Evolutionary conservation across 495 filamentous ascomycete species (phyloP).

Genomic region (Annulohypoxylon moriforme): DNA sequence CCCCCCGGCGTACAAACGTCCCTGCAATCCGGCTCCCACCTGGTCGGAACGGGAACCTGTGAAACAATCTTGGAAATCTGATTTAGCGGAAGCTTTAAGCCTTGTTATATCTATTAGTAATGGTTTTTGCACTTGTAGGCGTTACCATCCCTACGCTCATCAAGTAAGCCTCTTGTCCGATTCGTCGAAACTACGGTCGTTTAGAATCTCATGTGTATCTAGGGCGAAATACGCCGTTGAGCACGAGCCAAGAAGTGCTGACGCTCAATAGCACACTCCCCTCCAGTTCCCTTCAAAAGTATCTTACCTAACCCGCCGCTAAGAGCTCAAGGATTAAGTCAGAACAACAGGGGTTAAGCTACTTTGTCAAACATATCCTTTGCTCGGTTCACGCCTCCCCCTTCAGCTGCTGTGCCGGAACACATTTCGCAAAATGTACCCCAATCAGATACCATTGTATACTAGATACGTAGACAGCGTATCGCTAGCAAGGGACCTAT

Average conservation of each 20-base stretch:
- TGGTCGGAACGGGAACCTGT: conserved; percentile 46
- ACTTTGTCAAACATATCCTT: conserved; percentile 12
- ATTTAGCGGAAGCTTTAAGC: neutral
- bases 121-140: conserved; percentile 1
- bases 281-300: conserved; percentile 24
- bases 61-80: neutral
- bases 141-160: conserved; percentile 1
- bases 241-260: conserved; percentile 39
- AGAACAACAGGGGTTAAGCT: conserved; percentile 15
- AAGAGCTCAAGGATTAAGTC: conserved; percentile 27
- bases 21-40: conserved; percentile 46
- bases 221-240: conserved; percentile 17
- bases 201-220: neutral
- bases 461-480: neutral
- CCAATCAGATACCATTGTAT: conserved; percentile 32
- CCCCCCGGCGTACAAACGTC: conserved; percentile 20
- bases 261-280: conserved; percentile 25
- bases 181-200: conserved; percentile 10
- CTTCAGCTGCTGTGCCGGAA: conserved; percentile 16
- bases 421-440: conserved; percentile 32
- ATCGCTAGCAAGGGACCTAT: conserved; percentile 6
- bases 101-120: neutral
- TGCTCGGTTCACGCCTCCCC: conserved; percentile 32
- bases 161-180: conserved; percentile 7
- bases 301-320: conserved; percentile 47